Conservation (phyloP, 441 rosid species). For the Geranium incanum region DNA sequence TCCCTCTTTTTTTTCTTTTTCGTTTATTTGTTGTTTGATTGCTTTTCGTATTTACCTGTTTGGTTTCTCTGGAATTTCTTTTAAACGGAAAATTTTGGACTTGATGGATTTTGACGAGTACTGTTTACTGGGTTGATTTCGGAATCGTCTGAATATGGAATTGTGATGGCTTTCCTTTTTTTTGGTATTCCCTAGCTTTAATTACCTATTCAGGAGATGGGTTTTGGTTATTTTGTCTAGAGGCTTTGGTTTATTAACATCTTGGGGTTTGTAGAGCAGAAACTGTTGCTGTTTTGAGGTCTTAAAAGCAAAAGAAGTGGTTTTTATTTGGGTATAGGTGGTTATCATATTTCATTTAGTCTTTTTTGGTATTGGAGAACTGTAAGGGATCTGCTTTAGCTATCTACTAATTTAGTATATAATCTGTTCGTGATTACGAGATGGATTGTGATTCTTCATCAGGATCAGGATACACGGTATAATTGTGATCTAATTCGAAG, state of each 20-base stretch:
- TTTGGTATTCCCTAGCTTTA: neutral
- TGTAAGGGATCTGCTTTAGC: neutral
- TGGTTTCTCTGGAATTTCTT: neutral
- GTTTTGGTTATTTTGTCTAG: slow-evolving; percentile 1
- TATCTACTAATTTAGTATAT: neutral
- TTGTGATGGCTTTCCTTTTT: neutral
- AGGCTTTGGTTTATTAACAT: neutral
- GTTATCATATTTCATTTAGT: neutral
- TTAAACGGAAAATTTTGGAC: neutral
- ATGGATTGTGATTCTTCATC: neutral
- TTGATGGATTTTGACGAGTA: neutral
- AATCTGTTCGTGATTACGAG: neutral
- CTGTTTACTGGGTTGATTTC: neutral
- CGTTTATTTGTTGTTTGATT: neutral
- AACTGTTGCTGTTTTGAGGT: neutral
- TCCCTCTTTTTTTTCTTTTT: neutral
- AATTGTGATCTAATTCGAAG: neutral
- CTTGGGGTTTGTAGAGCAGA: neutral
- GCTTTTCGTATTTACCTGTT: neutral
- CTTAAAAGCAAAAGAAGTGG: neutral
- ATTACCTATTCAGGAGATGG: neutral
- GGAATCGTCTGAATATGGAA: neutral
- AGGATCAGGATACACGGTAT: neutral
- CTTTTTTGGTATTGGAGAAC: neutral
- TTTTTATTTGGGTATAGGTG: neutral